A percentile compares a stretch with the other conserved stretches of the same genome.
Evolutionary conservation across 495 filamentous ascomycete species (phyloP).

Genomic region (Tuber microsphaerosporum): DNA sequence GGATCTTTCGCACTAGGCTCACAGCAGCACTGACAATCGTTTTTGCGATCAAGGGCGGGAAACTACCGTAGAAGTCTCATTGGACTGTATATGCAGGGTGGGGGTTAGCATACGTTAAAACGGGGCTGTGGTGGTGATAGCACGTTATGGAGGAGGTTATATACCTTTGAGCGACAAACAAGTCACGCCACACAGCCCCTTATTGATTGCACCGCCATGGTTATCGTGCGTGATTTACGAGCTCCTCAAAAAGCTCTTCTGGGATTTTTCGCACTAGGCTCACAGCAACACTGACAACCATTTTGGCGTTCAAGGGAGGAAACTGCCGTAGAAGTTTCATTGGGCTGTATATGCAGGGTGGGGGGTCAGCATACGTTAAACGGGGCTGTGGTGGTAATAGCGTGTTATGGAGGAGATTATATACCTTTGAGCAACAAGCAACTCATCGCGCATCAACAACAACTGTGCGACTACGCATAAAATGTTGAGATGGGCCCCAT

Average conservation of each 20-base stretch:
- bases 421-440: conserved; percentile 76
- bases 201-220: neutral
- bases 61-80: conserved; percentile 87
- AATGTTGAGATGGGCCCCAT: conserved; percentile 88
- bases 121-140: neutral
- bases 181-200: neutral
- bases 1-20: conserved; percentile 60
- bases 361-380: conserved; percentile 5
- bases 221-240: conserved; percentile 76
- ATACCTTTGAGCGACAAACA: conserved; percentile 62
- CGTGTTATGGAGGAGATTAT: conserved; percentile 29
- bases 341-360: conserved; percentile 53
- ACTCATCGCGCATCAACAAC: conserved; percentile 72
- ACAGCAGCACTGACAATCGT: conserved; percentile 73
- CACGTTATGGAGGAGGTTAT: conserved; percentile 29
- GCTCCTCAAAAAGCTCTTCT: conserved; percentile 71
- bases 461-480: conserved; percentile 96
- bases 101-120: conserved; percentile 7
- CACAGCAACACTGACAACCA: conserved; percentile 72
- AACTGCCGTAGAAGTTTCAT: conserved; percentile 88
- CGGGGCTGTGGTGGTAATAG: neutral
- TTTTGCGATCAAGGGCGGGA: conserved; percentile 73
- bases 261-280: conserved; percentile 60
- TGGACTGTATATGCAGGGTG: conserved; percentile 53
- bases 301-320: conserved; percentile 70